Evolutionary conservation across 352 stramenopile genomes (phyloP).

Genomic region (Globisporangium sylvaticum): DNA sequence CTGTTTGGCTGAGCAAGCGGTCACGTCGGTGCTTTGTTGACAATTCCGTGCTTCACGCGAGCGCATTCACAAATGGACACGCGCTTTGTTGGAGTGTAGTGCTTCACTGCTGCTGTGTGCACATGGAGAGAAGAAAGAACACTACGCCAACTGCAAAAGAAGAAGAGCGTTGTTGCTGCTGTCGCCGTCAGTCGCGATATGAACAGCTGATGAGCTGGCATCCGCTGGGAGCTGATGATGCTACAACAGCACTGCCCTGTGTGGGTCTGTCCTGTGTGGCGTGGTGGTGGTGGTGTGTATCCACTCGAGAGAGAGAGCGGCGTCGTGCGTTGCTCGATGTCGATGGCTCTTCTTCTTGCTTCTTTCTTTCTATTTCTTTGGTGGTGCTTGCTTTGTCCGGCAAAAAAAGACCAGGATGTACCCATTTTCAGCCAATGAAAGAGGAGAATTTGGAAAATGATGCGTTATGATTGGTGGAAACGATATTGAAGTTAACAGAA

Average conservation of each 20-base stretch:
- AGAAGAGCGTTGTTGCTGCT: not conserved
- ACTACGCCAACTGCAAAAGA: not conserved
- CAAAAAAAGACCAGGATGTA: no score
- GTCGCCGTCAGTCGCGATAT: not conserved
- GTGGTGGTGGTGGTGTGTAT: not conserved
- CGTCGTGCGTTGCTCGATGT: not conserved
- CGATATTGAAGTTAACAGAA: conserved; percentile 9
- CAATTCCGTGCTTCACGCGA: not conserved
- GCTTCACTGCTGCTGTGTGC: not conserved
- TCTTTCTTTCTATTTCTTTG: not conserved
- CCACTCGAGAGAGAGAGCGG: not conserved
- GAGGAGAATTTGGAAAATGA: not conserved
- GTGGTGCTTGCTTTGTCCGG: no score
- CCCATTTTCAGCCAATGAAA: conserved; percentile 1
- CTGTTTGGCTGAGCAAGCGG: not conserved
- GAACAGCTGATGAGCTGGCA: no score
- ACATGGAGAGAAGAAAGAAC: not conserved
- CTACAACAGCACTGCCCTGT: not conserved
- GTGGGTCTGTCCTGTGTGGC: not conserved
- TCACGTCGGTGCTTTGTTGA: not conserved
- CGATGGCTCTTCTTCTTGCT: not conserved
- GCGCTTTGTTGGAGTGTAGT: not conserved
- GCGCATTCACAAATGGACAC: not conserved
- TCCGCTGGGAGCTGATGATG: not conserved
- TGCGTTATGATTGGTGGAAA: conserved; percentile 9